These are phyloP conservation scores for Nakazawaea ishiwadae DNA, from an alignment of 805 yeast species.

Conservation along the genomic window DNA sequence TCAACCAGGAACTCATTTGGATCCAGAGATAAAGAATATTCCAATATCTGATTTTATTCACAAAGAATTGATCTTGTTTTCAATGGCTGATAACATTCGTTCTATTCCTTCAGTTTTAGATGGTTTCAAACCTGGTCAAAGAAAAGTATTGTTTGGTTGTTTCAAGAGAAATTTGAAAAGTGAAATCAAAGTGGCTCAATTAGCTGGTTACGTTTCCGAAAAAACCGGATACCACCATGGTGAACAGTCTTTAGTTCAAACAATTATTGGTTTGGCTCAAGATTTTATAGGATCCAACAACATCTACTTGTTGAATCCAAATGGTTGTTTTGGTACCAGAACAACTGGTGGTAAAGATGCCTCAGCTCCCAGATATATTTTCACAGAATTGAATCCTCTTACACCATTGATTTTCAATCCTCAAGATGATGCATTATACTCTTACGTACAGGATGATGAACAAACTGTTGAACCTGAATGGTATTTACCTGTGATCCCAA, in stretches of 20 bases:
- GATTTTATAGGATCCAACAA: conserved; percentile 92
- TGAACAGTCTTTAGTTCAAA: conserved; percentile 80
- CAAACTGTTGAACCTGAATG: conserved; percentile 92
- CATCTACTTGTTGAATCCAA: conserved; percentile 77
- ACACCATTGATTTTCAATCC: conserved; percentile 76
- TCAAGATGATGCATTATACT: conserved; percentile 71
- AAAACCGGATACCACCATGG: conserved; percentile 95
- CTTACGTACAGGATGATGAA: conserved; percentile 88
- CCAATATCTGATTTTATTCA: conserved; percentile 94
- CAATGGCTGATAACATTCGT: conserved; percentile 94
- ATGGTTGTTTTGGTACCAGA: conserved; percentile 95
- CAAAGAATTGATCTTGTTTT: conserved; percentile 88
- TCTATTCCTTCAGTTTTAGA: conserved; percentile 93
- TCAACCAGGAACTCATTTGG: conserved; percentile 88
- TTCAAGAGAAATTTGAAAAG: conserved; percentile 71
- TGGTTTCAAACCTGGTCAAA: conserved; percentile 96
- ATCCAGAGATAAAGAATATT: conserved; percentile 67
- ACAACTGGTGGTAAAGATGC: conserved; percentile 97
- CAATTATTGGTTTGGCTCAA: conserved; percentile 92
- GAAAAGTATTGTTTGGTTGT: conserved; percentile 87
- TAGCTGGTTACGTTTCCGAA: conserved; percentile 86
- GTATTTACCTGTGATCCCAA: conserved; percentile 92
- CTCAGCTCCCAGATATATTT: conserved; percentile 96
- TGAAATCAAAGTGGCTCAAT: conserved; percentile 86
- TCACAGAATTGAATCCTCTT: conserved; percentile 73